phyloP scores from a whole-genome alignment of 768 basidiomycete genomes.

The Asterophora parasitica region DNA sequence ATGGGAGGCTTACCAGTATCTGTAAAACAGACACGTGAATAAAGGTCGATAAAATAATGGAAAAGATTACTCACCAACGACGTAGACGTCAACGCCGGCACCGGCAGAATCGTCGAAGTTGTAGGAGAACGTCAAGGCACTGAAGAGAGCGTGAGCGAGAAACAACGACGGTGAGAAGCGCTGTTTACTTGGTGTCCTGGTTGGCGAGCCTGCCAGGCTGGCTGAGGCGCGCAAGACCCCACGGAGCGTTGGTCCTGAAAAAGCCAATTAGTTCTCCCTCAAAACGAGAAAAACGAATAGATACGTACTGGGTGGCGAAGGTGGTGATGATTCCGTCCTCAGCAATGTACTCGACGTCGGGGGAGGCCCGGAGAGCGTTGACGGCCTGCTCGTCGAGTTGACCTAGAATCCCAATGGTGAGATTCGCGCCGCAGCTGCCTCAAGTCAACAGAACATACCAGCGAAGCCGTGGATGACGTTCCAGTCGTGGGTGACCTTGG shows the following conservation, averaged over 20 bases:
- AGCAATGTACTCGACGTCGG: constrained; percentile 18
- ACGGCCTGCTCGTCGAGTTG: constrained; percentile 16
- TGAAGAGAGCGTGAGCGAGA: background rate
- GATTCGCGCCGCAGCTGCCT: background rate
- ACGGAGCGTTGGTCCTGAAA: constrained; percentile 26
- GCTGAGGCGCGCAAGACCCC: constrained; percentile 27
- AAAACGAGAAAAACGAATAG: background rate
- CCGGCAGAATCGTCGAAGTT: constrained; percentile 14
- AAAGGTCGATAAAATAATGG: background rate
- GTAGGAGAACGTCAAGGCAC: constrained; percentile 9
- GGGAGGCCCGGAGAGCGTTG: constrained; percentile 17
- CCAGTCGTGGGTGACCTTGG: constrained; percentile 19
- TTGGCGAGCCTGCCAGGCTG: constrained; percentile 15
- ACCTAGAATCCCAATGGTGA: background rate
- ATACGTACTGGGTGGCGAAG: constrained; percentile 18
- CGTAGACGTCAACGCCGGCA: constrained; percentile 27
- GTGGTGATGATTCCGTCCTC: constrained; percentile 24
- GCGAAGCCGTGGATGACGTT: constrained; percentile 28
- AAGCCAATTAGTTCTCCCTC: too few species aligned
- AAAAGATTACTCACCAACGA: constrained; percentile 27
- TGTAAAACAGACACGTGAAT: background rate
- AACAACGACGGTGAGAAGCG: background rate
- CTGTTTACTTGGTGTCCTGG: constrained; percentile 10
- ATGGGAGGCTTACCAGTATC: constrained; percentile 18
- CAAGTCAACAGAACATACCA: constrained; percentile 8